These are phyloP conservation scores for Dalbergia cultrata DNA, from an alignment of 306 rosid species.

Conservation along the genomic window DNA sequence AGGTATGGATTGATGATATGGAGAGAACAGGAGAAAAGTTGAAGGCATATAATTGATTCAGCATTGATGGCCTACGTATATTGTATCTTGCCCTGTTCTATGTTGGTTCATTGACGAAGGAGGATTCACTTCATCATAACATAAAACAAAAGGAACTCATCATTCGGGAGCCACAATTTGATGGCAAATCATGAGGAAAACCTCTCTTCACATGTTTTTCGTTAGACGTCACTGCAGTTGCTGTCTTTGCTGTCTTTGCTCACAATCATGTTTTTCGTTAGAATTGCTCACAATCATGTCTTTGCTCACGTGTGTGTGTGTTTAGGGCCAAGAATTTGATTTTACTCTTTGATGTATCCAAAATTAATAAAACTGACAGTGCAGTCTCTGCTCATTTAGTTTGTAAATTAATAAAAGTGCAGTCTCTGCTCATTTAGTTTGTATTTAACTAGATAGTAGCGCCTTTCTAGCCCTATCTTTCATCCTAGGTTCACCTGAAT, in stretches of 20 bases:
- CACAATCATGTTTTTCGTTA: background rate
- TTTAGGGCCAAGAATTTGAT: slow-evolving; percentile 33
- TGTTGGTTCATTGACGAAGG: background rate
- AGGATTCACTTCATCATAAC: slow-evolving; percentile 9
- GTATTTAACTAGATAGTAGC: background rate
- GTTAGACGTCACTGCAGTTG: background rate
- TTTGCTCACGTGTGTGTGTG: background rate
- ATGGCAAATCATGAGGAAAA: background rate
- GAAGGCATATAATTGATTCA: background rate
- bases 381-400: slow-evolving; percentile 11
- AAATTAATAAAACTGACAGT: slow-evolving; percentile 15
- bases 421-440: slow-evolving; percentile 8
- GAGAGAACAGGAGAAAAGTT: too few species aligned
- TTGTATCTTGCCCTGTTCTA: slow-evolving; percentile 11
- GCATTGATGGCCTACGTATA: background rate
- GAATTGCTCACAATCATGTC: background rate
- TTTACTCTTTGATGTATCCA: slow-evolving; percentile 31
- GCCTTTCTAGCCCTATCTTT: slow-evolving; percentile 21
- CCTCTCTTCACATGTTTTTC: background rate
- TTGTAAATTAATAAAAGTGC: slow-evolving; percentile 15
- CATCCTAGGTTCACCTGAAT: slow-evolving; percentile 24
- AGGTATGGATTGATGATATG: too few species aligned
- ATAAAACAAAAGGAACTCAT: background rate
- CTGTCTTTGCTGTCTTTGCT: background rate
- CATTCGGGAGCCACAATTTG: background rate